A percentile compares a stretch with the other conserved stretches of the same genome.
phyloP scores from a whole-genome alignment of 371 early-diverging fungal species.

The Blakeslea trispora region DNA sequence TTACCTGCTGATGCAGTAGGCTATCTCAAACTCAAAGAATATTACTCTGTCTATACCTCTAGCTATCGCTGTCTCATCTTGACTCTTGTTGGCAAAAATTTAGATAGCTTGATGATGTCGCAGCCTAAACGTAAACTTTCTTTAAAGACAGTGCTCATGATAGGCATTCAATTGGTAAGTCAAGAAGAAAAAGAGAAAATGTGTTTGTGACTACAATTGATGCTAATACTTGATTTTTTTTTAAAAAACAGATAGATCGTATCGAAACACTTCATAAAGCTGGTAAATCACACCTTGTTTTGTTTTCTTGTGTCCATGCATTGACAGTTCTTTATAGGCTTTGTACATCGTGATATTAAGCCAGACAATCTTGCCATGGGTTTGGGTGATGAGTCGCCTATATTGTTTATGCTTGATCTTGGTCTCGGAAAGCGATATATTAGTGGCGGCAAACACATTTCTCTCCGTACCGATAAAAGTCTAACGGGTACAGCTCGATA shows the following conservation, averaged over 20 bases:
- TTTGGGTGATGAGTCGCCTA: slow-evolving; percentile 83
- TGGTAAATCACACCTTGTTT: neutral
- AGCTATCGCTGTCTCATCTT: neutral
- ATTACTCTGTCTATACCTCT: neutral
- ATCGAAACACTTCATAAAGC: neutral
- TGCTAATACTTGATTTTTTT: too few species aligned
- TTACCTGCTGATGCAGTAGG: neutral
- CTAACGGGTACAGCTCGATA: slow-evolving; percentile 89
- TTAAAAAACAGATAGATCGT: slow-evolving; percentile 7
- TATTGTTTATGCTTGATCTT: slow-evolving; percentile 97
- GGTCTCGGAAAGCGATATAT: slow-evolving; percentile 96
- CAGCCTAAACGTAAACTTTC: neutral
- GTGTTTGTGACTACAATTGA: too few species aligned
- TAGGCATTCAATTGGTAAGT: neutral
- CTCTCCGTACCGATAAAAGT: slow-evolving; percentile 79
- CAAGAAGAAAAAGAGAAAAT: neutral
- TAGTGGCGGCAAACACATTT: slow-evolving; percentile 92
- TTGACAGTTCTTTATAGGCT: slow-evolving; percentile 12
- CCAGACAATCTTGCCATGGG: slow-evolving; percentile 99
- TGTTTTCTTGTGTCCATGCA: neutral
- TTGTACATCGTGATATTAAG: slow-evolving; percentile 81
- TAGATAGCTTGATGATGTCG: neutral
- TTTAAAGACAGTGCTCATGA: neutral
- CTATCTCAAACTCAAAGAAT: neutral
- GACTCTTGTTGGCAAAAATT: neutral